A percentile compares a stretch with the other conserved stretches of the same genome.
These are phyloP conservation scores for Ogataea corticis DNA, from an alignment of 805 yeast genomes.

Conservation along the genomic window DNA sequence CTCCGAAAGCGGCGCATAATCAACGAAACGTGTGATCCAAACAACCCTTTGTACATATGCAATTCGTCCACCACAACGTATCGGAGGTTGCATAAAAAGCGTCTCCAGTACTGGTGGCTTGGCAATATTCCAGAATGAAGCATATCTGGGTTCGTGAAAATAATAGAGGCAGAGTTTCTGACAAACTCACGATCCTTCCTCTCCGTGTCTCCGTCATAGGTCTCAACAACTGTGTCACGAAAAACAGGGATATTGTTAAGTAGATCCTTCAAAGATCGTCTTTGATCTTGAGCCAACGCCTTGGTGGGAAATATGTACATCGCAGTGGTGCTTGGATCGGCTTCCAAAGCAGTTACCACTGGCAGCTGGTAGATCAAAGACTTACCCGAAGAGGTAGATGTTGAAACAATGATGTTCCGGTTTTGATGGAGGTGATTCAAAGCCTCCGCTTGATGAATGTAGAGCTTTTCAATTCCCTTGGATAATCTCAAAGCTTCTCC, in stretches of 20 bases:
- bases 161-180: slow-evolving; percentile 66
- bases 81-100: slow-evolving; percentile 62
- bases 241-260: slow-evolving; percentile 49
- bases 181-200: slow-evolving; percentile 50
- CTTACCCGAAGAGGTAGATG: slow-evolving; percentile 95
- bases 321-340: slow-evolving; percentile 55
- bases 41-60: slow-evolving; percentile 85
- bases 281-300: slow-evolving; percentile 96
- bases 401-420: slow-evolving; percentile 80
- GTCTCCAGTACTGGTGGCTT: slow-evolving; percentile 69
- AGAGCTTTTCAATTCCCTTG: slow-evolving; percentile 54
- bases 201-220: slow-evolving; percentile 95
- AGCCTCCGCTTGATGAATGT: slow-evolving; percentile 83
- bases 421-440: slow-evolving; percentile 55
- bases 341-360: slow-evolving; percentile 53
- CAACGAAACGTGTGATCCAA: slow-evolving; percentile 89
- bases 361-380: slow-evolving; percentile 91
- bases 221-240: slow-evolving; percentile 56
- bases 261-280: slow-evolving; percentile 67
- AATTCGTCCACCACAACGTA: slow-evolving; percentile 82
- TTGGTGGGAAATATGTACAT: slow-evolving; percentile 94
- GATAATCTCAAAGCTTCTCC: slow-evolving; percentile 49
- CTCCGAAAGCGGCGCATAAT: slow-evolving; percentile 80
- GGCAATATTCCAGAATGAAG: slow-evolving; percentile 85
- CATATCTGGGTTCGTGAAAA: slow-evolving; percentile 95